Base-by-base conservation (phyloP, 106 monocot genomes). In the Dendrobium huoshanense region DNA sequence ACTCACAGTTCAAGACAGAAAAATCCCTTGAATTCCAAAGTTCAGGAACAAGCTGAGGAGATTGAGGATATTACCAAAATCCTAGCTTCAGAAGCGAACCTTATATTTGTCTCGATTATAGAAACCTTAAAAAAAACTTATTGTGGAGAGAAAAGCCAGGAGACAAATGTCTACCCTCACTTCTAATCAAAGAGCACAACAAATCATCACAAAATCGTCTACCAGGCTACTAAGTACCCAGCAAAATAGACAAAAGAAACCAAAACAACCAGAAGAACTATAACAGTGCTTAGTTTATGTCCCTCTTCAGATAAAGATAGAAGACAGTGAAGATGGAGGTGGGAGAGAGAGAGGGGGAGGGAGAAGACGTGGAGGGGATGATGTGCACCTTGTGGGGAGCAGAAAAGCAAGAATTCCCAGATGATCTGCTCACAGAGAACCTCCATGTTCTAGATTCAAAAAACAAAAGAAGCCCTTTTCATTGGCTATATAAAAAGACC, bases 341-440 rank as follows among this genome's bases (percentile, higher is more conserved):
- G 15, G 15, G 10, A 51, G 51, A 15, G 51, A 51, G 13, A 13
- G 51, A 51, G 51, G 0, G 51, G 15, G 51, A 51, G 51, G 13
- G 51, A 13, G 51, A 51, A 9, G 51, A 51, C 51, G 51, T 51
- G 51, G 13, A 51, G 51, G 48, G 51, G 44, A 44, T 22, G 44
- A 10, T 8, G 82, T 82, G 84, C 7, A 55, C 40, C 77, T 84
- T 77, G 78, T 75, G 81, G 85, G 82, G 89, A 83, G 83, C 89
- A 88, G 59, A 86, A 81, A 80, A 86, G 83, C 84, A 88, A 48
- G 73, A 86, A 82, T 83, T 88, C 85, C 41, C 85, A 85, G 90
- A 80, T 72, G 83, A 89, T 89, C 82, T 49, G 45, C 43, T 72
- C 74, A 84, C 11, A 47, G 74, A 81, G 85, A 75, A 43, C 83